Base-by-base conservation (phyloP, 1,284 basidiomycete genomes). In the Trichosporon coremiiforme region DNA sequence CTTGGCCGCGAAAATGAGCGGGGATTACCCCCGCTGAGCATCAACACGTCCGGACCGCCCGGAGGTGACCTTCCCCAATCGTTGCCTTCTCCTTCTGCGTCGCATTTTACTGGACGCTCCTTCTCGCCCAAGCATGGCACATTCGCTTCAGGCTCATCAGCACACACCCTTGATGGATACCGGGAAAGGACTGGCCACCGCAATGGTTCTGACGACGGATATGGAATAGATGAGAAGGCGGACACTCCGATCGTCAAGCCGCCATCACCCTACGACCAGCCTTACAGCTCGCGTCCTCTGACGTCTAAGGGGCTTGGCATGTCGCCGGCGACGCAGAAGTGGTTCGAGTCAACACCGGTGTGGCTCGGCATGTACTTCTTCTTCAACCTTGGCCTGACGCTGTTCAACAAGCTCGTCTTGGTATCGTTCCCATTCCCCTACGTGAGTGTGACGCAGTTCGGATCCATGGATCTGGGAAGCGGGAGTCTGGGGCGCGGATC, bases 341-440 rank as follows among this genome's bases (percentile, higher is more conserved):
- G 79, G 65, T 74, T 70, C 50, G 79, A 81, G 64, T 79, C 78
- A 17, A 75, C 77, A 33, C 78, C 75, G n/a, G 84, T 77, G 70
- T 94, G 92, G 91, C 86, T 96, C 20, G 77, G 82, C 10, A 85
- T 93, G 70, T 97, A 96, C 85, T 95, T 98, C 77, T 83, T 85
- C 71, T 91, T 95, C 87, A 97, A 97, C 82, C 89, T 98, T 38
- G 87, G 88, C 7, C 87, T 97, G 73, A 97, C 95, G 1, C 85
- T 98, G 55, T 95, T 93, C 85, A 97, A 97, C 88, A 97, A 98
- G 84, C 86, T 89, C 55, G 90, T 97, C 10, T 88, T 97, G 70
- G 89, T 92, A 67, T 88, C 87, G 68, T 97, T 97, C 80, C 95
- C 95, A 0, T 97, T 93, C 78, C 94, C 95, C 4, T 97, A 95